Base-by-base conservation (phyloP, 2,329 filamentous ascomycete genomes). In the Aspergillus sp. region DNA sequence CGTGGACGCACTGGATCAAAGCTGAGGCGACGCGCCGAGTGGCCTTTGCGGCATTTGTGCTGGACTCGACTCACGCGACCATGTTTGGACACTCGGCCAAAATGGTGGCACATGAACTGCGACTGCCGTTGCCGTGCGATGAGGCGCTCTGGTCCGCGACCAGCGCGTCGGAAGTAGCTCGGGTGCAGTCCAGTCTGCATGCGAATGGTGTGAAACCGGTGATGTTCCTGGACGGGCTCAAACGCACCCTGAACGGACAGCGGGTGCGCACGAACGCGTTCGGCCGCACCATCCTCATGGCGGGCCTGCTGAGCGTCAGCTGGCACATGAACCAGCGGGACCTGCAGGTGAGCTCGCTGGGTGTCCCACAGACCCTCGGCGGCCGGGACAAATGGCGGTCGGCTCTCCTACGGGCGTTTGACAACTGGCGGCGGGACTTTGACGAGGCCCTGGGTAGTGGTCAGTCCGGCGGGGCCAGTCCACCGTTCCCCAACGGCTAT, bases 291-390 rank as follows among this genome's bases (percentile, higher is more conserved):
- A 91, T 96, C 42, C 79, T 99, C 47, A 97, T 97, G 91, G 88
- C 93, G 1, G 94, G 94, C 0, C 76, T 99, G 23, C 78, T 97
- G 20, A 97, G 91, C 60, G 91, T 97, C 25, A 94, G 89, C 66
- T 97, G 91, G 90, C 93, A 97, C 70, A 93, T 97, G 88, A 94
- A 96, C 67, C 92, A 97, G 70, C 84, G 93, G 65, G 94, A 97
- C 69, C 81, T 97, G 13, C 93, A 97, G 74, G 88, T 96, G 53
- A 93, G 87, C 68, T 91, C 91, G 1, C 80, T 97, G 0, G 91
- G 88, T 11, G 89, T 92, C 10, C 84, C 85, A 0, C 85, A 88
- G 61, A 87, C 90, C 0, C 81, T 96, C 1, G 93, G 93, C 3
- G 91, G 88, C 3, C 86, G 91, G 17, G 91, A 96, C 67, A 93